Base-by-base conservation (phyloP, 2,329 filamentous ascomycete species). In the Trichoderma pleuroti region DNA sequence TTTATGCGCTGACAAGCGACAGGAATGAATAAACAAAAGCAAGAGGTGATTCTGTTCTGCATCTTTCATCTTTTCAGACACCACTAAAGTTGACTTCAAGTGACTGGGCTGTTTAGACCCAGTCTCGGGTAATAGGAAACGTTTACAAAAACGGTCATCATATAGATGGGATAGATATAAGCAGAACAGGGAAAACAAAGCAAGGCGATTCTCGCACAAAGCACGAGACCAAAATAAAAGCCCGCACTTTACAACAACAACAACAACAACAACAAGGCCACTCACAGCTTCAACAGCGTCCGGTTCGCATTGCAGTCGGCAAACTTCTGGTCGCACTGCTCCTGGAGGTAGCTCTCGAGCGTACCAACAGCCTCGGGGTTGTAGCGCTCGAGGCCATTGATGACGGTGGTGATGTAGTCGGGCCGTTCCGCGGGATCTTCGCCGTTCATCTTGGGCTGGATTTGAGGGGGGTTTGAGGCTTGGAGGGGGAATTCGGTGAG, bases 51-150 rank as follows among this genome's bases (percentile, higher is more conserved):
- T 34, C 32, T 57, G 26, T 32, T 39, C n/a, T 66, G 14, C 10
- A n/a, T 36, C 39, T 32, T 39, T 59, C 34, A 18, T 46, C 21
- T 67, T 68, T 62, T 94, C 91, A 94, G 91, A 91, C 89, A 90
- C 85, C 91, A 87, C 88, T 91, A 91, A 90, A 71, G 72, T 59
- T 75, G 73, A 73, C 74, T 75, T 74, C 74, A 73, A 70, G 70
- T 57, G 71, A 65, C 46, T 36, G 42, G 72, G 60, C 56, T 34
- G 60, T 64, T 70, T 83, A 81, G 85, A 85, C 84, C 83, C 81
- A 82, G 84, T 82, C 83, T 97, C 93, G 93, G 93, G 89, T 97
- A 97, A 97, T 97, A 97, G 93, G 93, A 97, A 97, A 97, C 93
- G 93, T 97, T 91, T 83, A 89, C 84, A 84, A 76, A 68, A 82